Conservation (phyloP, 495 filamentous ascomycete genomes). For the Trichoderma gamsii region DNA sequence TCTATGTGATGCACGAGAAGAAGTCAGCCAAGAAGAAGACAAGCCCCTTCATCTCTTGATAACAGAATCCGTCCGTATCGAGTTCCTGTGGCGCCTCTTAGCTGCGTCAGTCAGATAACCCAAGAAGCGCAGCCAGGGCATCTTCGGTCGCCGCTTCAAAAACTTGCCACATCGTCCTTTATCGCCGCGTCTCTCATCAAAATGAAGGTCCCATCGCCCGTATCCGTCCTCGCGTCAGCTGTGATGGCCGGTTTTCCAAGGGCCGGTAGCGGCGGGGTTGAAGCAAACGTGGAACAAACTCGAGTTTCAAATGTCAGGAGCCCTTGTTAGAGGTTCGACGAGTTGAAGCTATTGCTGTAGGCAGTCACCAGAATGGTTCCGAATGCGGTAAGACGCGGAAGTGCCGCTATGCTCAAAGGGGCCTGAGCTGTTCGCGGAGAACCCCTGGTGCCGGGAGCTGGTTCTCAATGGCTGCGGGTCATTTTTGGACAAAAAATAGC, state of each 20-base stretch:
- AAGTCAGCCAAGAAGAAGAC: too few relatives aligned
- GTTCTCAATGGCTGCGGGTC: neutral
- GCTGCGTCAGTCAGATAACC: neutral
- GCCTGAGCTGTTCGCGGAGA: neutral
- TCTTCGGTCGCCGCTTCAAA: neutral
- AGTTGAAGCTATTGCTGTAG: neutral
- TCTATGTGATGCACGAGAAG: too few relatives aligned
- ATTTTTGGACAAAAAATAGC: neutral
- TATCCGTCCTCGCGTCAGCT: neutral
- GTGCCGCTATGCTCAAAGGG: neutral
- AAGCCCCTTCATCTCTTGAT: neutral
- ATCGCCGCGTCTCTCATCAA: neutral
- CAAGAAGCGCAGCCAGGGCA: neutral
- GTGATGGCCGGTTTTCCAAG: neutral
- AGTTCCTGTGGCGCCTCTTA: neutral
- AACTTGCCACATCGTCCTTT: neutral
- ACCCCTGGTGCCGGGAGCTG: neutral
- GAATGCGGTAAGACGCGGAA: neutral
- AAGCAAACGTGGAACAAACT: constrained; percentile 6
- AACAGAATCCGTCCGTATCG: neutral
- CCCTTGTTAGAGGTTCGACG: neutral
- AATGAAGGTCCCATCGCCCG: neutral
- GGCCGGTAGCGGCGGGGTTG: neutral
- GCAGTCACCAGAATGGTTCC: neutral
- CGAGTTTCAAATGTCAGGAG: constrained; percentile 9